These are phyloP conservation scores for Leishmania major DNA, from an alignment of 208 protist genomes.

Conservation along the genomic window DNA sequence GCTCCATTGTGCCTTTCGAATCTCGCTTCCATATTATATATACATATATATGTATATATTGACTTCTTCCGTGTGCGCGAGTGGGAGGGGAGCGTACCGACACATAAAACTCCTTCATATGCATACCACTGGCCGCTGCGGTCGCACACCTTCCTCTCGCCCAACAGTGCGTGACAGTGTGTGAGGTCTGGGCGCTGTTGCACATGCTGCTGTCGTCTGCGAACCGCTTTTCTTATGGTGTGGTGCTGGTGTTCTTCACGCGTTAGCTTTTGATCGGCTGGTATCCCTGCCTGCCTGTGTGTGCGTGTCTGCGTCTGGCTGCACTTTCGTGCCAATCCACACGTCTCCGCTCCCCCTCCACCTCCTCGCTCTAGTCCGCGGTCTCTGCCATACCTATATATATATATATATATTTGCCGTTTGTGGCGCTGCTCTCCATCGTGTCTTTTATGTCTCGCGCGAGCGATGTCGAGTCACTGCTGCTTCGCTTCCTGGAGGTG, in stretches of 20 bases:
- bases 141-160: background rate
- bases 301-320: background rate
- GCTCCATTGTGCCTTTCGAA: background rate
- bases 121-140: background rate
- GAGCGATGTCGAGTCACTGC: slow-evolving; percentile 7
- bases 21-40: background rate
- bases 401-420: background rate
- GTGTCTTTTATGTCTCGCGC: slow-evolving; percentile 16
- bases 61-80: background rate
- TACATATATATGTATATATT: background rate
- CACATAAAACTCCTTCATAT: too few species aligned
- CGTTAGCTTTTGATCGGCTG: background rate
- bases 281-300: slow-evolving; percentile 5
- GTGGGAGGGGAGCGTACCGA: background rate
- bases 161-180: background rate
- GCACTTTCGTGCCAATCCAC: background rate
- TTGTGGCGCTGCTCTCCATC: background rate
- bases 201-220: background rate
- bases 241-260: background rate
- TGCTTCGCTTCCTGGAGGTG: slow-evolving; percentile 14
- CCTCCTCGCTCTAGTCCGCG: background rate
- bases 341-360: background rate
- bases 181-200: background rate
- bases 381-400: background rate
- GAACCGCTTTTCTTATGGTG: background rate